Conservation (phyloP, 1,284 basidiomycete species). For the Moniliophthora roreri region DNA sequence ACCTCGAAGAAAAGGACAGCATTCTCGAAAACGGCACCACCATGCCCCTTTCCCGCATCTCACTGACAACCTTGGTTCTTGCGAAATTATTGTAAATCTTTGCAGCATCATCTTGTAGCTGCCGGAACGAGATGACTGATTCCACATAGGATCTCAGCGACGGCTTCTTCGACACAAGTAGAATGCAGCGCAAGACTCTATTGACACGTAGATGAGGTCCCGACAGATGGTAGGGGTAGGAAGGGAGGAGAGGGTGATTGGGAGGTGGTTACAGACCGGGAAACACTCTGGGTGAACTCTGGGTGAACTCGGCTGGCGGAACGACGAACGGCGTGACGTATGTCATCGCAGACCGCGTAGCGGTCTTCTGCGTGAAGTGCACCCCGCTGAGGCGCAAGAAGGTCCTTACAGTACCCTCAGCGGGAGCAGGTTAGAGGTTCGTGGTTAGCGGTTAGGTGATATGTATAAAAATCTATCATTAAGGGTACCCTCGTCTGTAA, state of each 20-base stretch:
- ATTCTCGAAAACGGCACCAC: conserved; percentile 37
- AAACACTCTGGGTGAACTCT: no score
- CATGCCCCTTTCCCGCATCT: conserved; percentile 22
- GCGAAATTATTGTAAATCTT: conserved; percentile 20
- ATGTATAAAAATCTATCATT: no score
- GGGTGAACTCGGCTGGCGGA: no score
- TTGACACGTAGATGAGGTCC: conserved; percentile 33
- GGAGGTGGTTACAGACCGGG: conserved; percentile 28
- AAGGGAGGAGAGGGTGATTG: conserved; percentile 29
- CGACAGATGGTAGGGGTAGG: conserved; percentile 31
- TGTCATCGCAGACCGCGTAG: no score
- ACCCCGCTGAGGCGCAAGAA: no score
- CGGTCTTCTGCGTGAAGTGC: no score
- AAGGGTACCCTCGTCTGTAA: no score
- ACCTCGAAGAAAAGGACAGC: conserved; percentile 34
- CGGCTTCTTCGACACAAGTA: conserved; percentile 21
- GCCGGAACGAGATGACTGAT: conserved; percentile 17
- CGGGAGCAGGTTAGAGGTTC: no score
- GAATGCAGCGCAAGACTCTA: conserved; percentile 34
- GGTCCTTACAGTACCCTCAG: no score
- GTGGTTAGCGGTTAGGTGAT: no score
- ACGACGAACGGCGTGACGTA: no score
- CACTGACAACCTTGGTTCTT: conserved; percentile 12
- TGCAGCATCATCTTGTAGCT: conserved; percentile 21
- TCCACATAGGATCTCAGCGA: conserved; percentile 23